Evolutionary conservation across 129 eudicot species (phyloP), one percentile per base, ranked within the genome.

Genomic region (Flaveria sonorensis): DNA sequence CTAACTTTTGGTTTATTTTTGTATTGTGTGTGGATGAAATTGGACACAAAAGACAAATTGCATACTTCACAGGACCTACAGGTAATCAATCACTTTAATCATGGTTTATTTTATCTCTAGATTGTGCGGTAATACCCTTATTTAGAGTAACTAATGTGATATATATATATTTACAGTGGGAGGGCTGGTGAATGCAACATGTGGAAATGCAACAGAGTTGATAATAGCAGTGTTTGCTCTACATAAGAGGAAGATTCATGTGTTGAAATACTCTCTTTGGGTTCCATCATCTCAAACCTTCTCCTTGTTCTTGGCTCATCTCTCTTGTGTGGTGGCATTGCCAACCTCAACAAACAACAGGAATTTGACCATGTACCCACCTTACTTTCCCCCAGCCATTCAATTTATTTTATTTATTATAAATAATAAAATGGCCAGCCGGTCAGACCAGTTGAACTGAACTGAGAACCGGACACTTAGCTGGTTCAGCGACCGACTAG

Each of bases 151-250:
- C 1, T 18, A 55, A 18, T 55, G 21, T 53, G 16, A 6, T 53
- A 51, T 11, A 13, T 50, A 50, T 1, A 1, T 50, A 50, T 46
- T 11, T 6, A 79, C 87, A 93, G 98, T 90, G 78, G 98, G 98
- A 72, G 98, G 98, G 50, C 92, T 93, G 13, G 85, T 93, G 69
- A 93, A 93, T 68, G 98, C 98, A 50, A 93, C 98, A 52, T 93
- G 98, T 79, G 98, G 98, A 19, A 93, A 93, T 87, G 98, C 92
- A 16, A 88, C 98, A 16, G 98, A 93, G 89, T 88, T 93, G n/a
- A 90, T 93, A 79, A 93, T 93, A 72, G 96, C 93, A 60, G 75
- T 93, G 79, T 78, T 93, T 32, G 98, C 98, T 66, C 82, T 93
- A 1, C 72, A 76, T 32, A 67, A 90, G 40, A 80, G 85, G 77